Base-by-base conservation (phyloP, 495 filamentous ascomycete species). In the Trichoderma parareesei region DNA sequence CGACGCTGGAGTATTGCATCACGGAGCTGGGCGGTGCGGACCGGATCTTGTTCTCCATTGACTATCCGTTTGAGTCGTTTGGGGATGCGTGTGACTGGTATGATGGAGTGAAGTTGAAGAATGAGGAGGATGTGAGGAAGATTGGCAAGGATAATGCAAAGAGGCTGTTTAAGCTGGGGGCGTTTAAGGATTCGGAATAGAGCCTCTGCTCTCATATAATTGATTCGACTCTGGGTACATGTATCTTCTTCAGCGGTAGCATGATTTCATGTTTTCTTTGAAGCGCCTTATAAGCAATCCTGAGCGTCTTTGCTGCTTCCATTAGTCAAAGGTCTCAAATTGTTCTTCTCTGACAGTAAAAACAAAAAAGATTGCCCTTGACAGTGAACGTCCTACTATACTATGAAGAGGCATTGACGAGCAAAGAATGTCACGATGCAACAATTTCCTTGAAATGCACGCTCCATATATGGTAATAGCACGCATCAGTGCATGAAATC, bases 1-100 rank as follows among this genome's bases (percentile, higher is more conserved):
- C 74, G 3, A 82, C 80, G 5, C 67, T 88, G 71, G 76, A 80
- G 72, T 80, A 74, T 73, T 72, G 83, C 11, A 71, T 84, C 66
- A 66, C 75, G 9, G 66, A 75, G 68, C 64, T 77, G n/a, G 53
- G 53, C 0, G 53, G 53, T 0, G 60, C 67, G 0, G 74, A 77
- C 4, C 65, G 75, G 11, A 77, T 76, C 46, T 49, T 78, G 20
- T 78, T 65, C 60, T 74, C 76, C 0, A 78, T 78, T 9, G 76
- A 63, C 18, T 63, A 63, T 13, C 61, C 61, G 18, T 63, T 63
- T 46, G 61, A 63, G 42, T 46, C 41, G 33, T 63, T 63, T 37
- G 61, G 41, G 42, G 61, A 63, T 38, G 61, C 61, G 11, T 63
- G 61, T 44, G 61, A 63, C 42, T 63, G 61, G 61, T 63, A 48